Evolutionary conservation across 345 rosid genomes (phyloP).

Genomic region (Salix purpurea): DNA sequence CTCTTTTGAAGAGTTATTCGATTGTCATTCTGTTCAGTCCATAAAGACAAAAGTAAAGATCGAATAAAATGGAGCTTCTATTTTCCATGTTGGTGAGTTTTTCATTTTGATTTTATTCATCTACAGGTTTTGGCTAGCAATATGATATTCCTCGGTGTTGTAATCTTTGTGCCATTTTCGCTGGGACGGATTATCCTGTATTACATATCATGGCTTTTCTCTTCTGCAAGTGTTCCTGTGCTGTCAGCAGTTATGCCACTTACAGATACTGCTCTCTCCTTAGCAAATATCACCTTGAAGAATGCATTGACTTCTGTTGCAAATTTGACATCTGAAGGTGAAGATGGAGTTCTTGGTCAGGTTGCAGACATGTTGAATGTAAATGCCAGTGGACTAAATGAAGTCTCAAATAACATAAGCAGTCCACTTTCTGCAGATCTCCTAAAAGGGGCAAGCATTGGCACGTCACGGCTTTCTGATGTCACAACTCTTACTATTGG

Average conservation of each 20-base stretch:
- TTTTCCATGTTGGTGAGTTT: background rate
- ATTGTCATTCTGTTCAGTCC: background rate
- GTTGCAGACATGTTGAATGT: slow-evolving; percentile 58
- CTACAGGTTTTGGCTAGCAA: slow-evolving; percentile 96
- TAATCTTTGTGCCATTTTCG: slow-evolving; percentile 88
- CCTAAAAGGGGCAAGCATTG: slow-evolving; percentile 55
- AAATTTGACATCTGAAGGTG: slow-evolving; percentile 71
- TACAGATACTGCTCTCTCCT: slow-evolving; percentile 58
- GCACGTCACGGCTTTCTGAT: slow-evolving; percentile 84
- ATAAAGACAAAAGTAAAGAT: background rate
- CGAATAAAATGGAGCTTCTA: background rate
- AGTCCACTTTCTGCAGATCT: slow-evolving; percentile 53
- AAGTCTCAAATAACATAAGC: slow-evolving; percentile 50
- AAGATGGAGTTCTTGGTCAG: slow-evolving; percentile 55
- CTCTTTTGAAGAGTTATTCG: background rate
- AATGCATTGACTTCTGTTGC: slow-evolving; percentile 66
- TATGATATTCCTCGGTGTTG: slow-evolving; percentile 97
- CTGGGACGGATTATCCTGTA: slow-evolving; percentile 74
- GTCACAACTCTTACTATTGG: slow-evolving; percentile 93
- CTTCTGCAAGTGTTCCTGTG: slow-evolving; percentile 70
- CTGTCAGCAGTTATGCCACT: slow-evolving; percentile 62
- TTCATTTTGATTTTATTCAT: slow-evolving; percentile 13
- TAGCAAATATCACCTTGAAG: slow-evolving; percentile 70
- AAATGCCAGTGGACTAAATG: slow-evolving; percentile 55
- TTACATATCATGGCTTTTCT: slow-evolving; percentile 71